Evolutionary conservation across 2,329 filamentous ascomycete genomes (phyloP).

Genomic region (Plectosphaerella plurivora): DNA sequence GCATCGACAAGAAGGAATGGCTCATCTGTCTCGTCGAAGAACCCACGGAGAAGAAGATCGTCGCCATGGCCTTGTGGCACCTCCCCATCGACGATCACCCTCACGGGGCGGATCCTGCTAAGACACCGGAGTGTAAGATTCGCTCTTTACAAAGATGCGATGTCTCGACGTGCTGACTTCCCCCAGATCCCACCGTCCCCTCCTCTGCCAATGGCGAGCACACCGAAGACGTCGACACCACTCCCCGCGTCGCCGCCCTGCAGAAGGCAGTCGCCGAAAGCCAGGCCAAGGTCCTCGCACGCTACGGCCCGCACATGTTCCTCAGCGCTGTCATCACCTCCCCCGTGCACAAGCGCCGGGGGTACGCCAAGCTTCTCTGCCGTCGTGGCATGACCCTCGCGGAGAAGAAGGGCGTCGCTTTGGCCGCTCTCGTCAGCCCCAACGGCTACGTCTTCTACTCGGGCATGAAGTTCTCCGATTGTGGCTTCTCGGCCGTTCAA

Average conservation of each 20-base stretch:
- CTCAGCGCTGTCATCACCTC: not conserved
- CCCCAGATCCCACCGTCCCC: not conserved
- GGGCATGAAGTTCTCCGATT: not conserved
- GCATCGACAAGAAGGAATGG: not conserved
- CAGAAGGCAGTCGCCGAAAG: not conserved
- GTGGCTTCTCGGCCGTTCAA: not conserved
- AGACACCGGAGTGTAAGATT: no score
- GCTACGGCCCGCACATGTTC: not conserved
- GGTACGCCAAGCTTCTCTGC: not conserved
- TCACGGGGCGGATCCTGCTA: not conserved
- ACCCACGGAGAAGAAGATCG: not conserved
- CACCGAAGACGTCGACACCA: not conserved
- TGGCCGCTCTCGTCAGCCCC: not conserved
- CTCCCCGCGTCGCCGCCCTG: not conserved
- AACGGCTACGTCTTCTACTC: constrained; percentile 1
- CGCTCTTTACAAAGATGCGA: no score
- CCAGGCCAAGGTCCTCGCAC: not conserved
- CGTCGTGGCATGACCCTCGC: not conserved
- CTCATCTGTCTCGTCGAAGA: not conserved
- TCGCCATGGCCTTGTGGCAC: not conserved
- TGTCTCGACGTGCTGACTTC: no score
- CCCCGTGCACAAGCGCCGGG: not conserved
- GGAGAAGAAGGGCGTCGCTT: not conserved
- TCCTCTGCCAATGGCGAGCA: not conserved
- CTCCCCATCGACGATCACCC: not conserved